Evolutionary conservation across 257 asterid species (phyloP).

Genomic region (Gentiana macrophylla): DNA sequence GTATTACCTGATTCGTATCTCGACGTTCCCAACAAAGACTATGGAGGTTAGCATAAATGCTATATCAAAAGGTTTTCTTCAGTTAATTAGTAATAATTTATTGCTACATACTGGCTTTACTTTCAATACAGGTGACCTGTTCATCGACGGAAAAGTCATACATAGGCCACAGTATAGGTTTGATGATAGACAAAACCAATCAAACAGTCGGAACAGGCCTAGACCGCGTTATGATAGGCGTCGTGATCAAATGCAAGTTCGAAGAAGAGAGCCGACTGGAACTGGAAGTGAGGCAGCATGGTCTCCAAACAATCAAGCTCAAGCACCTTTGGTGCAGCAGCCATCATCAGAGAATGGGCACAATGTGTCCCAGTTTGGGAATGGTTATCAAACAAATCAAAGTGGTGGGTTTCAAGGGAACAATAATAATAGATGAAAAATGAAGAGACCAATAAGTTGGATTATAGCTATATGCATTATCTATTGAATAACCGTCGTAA

Average conservation of each 20-base stretch:
- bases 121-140: slow-evolving; percentile 51
- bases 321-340: slow-evolving; percentile 15
- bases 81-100: too few relatives aligned
- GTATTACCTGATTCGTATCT: slow-evolving; percentile 87
- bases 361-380: slow-evolving; percentile 8
- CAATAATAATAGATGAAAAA: slow-evolving; percentile 11
- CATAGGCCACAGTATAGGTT: slow-evolving; percentile 73
- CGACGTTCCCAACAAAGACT: slow-evolving; percentile 77
- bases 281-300: slow-evolving; percentile 5
- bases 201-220: slow-evolving; percentile 36
- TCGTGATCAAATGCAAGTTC: slow-evolving; percentile 66
- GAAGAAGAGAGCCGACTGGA: slow-evolving; percentile 33
- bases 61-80: too few relatives aligned
- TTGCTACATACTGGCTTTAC: neutral
- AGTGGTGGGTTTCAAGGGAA: slow-evolving; percentile 20
- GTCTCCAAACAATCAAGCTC: slow-evolving; percentile 21
- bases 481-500: too few relatives aligned
- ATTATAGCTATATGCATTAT: too few relatives aligned
- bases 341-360: slow-evolving; percentile 11
- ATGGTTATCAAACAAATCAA: slow-evolving; percentile 6
- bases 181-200: slow-evolving; percentile 26
- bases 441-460: too few relatives aligned
- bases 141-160: slow-evolving; percentile 67
- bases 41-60: slow-evolving; percentile 49
- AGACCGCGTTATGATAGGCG: slow-evolving; percentile 83